Base-by-base conservation (phyloP, 2,329 filamentous ascomycete species). In the Leptographium galeiforme region DNA sequence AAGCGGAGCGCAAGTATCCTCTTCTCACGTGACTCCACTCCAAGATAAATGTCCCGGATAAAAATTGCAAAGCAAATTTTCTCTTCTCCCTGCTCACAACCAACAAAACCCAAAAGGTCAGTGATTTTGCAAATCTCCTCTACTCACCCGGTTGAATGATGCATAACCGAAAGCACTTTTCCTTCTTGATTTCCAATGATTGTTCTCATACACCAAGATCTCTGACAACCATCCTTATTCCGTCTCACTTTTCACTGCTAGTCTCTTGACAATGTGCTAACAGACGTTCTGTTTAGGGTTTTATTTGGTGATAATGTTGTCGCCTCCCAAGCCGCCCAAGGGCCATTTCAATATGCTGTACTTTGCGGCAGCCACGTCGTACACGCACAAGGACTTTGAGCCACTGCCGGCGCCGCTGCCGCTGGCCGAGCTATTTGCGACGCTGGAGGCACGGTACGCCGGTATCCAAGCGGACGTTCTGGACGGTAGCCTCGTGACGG, bases 271-370 rank as follows among this genome's bases (percentile, higher is more conserved):
- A 2, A 6, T 12, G 1, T 44, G 40, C 49, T 51, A 51, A 51
- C 49, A 51, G 49, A 39, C n/a, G 10, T 33, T 50, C 32, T 32
- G 4, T 25, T 18, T n/a, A 18, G 34, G n/a, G 45, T 1, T 19
- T 19, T 36, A 53, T 30, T 16, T 33, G 25, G 39, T 43, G 45
- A 45, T 36, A 25, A 72, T 72, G 67, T 25, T 50, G n/a, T 33
- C 55, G 10, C n/a, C 47, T 2, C 63, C 73, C 0, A 77, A 74
- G 57, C 67, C 77, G 12, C 78, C 80, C 1, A 58, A 70, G 45
- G 82, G 77, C n/a, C 77, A 87, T 59, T 94, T 93, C 70, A 85
- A 77, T 54, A 71, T 94, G 47, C 78, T 93, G 53, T 94, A 91
- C 70, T 94, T 94, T 69, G 88, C 87, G 55, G 78, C 80, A 57